Evolutionary conservation across 2,329 filamentous ascomycete genomes (phyloP).

Genomic region (Hymenoscyphus infarciens): DNA sequence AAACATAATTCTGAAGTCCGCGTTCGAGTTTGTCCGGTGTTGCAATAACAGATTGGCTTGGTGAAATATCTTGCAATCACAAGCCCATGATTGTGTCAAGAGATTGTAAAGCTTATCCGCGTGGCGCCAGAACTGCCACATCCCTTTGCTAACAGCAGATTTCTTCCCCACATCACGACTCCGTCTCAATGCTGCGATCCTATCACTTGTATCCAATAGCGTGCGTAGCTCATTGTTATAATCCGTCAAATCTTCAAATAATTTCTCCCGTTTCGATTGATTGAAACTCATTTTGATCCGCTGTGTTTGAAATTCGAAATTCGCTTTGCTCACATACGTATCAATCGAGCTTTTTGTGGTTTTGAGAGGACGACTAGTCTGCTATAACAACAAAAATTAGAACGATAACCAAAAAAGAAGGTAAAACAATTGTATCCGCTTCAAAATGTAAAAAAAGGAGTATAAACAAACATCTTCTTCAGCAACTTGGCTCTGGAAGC

Average conservation of each 20-base stretch:
- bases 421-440: background rate
- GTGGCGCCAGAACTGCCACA: conserved; percentile 21
- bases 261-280: conserved; percentile 12
- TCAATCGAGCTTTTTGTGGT: background rate
- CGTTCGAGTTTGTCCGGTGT: conserved; percentile 10
- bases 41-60: conserved; percentile 19
- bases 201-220: conserved; percentile 16
- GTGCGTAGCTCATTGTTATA: conserved; percentile 15
- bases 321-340: background rate
- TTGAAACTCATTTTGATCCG: conserved; percentile 19
- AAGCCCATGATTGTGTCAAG: conserved; percentile 18
- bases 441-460: background rate
- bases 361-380: background rate
- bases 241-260: conserved; percentile 18
- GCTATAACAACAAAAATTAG: background rate
- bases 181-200: conserved; percentile 14
- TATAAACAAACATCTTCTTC: conserved; percentile 10
- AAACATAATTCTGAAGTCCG: conserved; percentile 16
- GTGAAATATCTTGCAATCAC: conserved; percentile 17
- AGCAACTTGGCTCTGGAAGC: conserved; percentile 17
- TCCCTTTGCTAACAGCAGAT: conserved; percentile 6
- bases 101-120: conserved; percentile 14
- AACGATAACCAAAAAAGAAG: background rate
- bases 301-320: conserved; percentile 11
- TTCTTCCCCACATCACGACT: conserved; percentile 7